These are phyloP conservation scores for Paraleonurus japonicus DNA, from an alignment of 257 asterid genomes.

Conservation along the genomic window DNA sequence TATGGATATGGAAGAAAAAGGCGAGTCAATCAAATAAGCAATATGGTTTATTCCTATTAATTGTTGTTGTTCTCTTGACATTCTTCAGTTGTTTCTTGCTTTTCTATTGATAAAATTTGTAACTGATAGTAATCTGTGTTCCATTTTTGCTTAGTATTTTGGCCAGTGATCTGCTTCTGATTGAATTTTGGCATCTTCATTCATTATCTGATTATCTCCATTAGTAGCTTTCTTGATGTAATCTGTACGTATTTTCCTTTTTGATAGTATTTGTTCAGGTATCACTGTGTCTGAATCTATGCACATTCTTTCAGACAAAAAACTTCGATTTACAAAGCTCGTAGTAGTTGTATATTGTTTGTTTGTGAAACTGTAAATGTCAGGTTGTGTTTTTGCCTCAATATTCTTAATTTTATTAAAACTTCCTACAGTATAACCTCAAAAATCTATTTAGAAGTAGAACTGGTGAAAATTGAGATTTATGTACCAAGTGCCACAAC, in stretches of 20 bases:
- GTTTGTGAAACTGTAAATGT: constrained; percentile 2
- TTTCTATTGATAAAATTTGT: neutral
- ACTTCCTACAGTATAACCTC: neutral
- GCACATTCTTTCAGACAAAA: neutral
- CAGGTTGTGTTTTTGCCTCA: constrained; percentile 5
- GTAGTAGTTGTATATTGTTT: neutral
- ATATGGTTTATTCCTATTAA: neutral
- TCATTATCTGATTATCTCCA: neutral
- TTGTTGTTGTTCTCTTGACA: neutral
- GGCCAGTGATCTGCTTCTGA: neutral
- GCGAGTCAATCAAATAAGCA: constrained; percentile 29
- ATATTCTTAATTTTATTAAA: neutral
- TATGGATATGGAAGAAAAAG: constrained; percentile 98
- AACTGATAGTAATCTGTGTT: neutral
- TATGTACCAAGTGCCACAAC: neutral
- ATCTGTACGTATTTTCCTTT: neutral
- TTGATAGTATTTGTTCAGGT: neutral
- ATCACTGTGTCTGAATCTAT: constrained; percentile 5
- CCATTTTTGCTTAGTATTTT: neutral
- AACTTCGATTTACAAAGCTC: neutral
- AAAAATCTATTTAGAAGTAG: neutral
- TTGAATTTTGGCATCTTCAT: neutral
- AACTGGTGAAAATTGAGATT: neutral
- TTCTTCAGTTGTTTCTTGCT: neutral
- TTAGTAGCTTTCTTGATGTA: neutral